Percentiles rank a stretch among this genome's conserved stretches.
These are phyloP conservation scores for Apiospora arundinis DNA, from an alignment of 2,329 filamentous ascomycete genomes.

Conservation along the genomic window DNA sequence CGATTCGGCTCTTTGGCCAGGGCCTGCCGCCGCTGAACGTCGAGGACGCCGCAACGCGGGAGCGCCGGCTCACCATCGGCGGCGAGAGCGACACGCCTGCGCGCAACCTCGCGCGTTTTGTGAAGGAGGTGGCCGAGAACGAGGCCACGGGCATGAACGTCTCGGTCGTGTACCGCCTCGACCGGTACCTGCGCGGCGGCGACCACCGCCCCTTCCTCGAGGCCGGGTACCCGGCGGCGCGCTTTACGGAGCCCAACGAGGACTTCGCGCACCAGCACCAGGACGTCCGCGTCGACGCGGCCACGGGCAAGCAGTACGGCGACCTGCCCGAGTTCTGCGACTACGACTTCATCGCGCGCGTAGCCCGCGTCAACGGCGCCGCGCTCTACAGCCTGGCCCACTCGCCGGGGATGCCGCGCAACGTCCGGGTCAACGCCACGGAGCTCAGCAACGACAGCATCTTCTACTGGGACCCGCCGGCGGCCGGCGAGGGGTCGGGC, in stretches of 20 bases:
- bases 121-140: constrained; percentile 60
- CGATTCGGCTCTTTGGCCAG: constrained; percentile 61
- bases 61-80: constrained; percentile 50
- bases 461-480: constrained; percentile 55
- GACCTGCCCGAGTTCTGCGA: constrained; percentile 64
- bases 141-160: constrained; percentile 59
- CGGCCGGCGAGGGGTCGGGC: constrained; percentile 27
- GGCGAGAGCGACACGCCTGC: constrained; percentile 63
- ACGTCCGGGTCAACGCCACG: constrained; percentile 55
- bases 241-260: constrained; percentile 65
- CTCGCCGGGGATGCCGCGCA: constrained; percentile 55
- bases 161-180: constrained; percentile 60
- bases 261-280: constrained; percentile 65
- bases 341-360: constrained; percentile 58
- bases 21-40: constrained; percentile 48
- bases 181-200: constrained; percentile 62
- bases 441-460: constrained; percentile 55
- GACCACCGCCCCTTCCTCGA: constrained; percentile 62
- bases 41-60: constrained; percentile 46
- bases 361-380: constrained; percentile 60
- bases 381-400: constrained; percentile 60
- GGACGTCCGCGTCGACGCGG: constrained; percentile 49
- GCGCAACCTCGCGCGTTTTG: constrained; percentile 60
- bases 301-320: constrained; percentile 59
- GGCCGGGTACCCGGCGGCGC: constrained; percentile 59